These are phyloP conservation scores for Cordyceps farinosa DNA, from an alignment of 2,329 filamentous ascomycete species.

Conservation along the genomic window DNA sequence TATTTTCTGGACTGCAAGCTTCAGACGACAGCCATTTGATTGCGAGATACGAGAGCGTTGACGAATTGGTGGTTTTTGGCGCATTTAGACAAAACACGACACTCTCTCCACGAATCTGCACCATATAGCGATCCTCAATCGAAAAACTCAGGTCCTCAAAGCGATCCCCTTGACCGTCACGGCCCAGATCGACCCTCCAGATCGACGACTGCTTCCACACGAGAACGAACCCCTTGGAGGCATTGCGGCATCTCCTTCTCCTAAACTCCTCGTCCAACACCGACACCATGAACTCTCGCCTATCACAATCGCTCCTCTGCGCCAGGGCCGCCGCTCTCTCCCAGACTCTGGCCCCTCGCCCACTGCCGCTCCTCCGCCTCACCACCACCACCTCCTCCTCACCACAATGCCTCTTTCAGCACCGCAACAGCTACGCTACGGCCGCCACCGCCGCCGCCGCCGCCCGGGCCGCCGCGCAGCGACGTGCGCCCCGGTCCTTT, in stretches of 20 bases:
- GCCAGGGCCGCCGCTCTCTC: background rate
- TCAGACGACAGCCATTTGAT: background rate
- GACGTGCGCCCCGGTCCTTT: conserved; percentile 18
- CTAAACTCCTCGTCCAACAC: background rate
- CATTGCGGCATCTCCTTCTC: background rate
- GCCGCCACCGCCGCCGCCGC: conserved; percentile 11
- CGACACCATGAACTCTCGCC: conserved; percentile 9
- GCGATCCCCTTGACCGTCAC: background rate
- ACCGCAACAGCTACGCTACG: conserved; percentile 10
- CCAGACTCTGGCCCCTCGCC: background rate
- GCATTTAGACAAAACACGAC: background rate
- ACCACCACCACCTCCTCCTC: background rate
- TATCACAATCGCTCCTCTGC: conserved; percentile 18
- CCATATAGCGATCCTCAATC: background rate
- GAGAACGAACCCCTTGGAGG: background rate
- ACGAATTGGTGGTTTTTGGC: background rate
- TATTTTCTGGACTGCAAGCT: conserved; percentile 26
- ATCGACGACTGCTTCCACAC: background rate
- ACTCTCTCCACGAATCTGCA: background rate
- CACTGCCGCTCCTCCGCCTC: background rate
- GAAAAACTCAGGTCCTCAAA: background rate
- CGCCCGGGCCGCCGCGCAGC: conserved; percentile 3
- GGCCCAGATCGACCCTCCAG: background rate
- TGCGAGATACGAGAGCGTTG: background rate
- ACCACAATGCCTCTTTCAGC: background rate